Percentiles rank a stretch among this genome's conserved stretches.
Evolutionary conservation across 2,329 filamentous ascomycete species (phyloP).

Genomic region (Meredithiella fracta): DNA sequence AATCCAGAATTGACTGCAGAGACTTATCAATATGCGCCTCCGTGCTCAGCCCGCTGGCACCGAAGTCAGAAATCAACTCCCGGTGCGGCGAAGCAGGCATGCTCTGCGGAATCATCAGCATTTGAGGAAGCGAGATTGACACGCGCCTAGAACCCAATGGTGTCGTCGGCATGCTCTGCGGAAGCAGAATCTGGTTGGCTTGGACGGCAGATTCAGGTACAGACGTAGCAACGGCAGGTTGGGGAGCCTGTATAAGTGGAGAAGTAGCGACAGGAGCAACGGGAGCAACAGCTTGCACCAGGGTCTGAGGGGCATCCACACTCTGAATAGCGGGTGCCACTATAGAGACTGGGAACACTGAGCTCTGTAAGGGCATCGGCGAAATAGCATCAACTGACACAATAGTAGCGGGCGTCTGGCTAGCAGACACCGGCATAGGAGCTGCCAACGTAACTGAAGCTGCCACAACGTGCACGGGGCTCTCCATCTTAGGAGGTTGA

Average conservation of each 20-base stretch:
- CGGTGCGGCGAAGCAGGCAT: neutral
- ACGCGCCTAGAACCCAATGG: neutral
- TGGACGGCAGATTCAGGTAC: neutral
- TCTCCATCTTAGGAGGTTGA: neutral
- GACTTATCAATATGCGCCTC: neutral
- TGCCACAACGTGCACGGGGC: constrained; percentile 2
- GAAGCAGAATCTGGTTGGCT: neutral
- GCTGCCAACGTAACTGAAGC: constrained; percentile 10
- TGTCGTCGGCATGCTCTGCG: neutral
- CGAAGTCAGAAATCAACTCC: neutral
- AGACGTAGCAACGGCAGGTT: neutral
- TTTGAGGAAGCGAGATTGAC: neutral
- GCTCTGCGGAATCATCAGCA: neutral
- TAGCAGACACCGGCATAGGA: constrained; percentile 8
- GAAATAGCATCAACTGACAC: neutral
- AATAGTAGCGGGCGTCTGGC: neutral
- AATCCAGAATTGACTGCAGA: neutral
- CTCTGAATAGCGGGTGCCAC: neutral
- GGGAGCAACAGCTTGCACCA: neutral
- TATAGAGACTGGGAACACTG: neutral
- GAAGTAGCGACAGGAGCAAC: neutral
- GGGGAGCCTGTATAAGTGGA: no score
- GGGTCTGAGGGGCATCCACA: neutral
- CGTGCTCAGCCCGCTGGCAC: neutral
- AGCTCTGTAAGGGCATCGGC: neutral